phyloP scores from a whole-genome alignment of 140 eudicot species.

The Senecio squalidus region DNA sequence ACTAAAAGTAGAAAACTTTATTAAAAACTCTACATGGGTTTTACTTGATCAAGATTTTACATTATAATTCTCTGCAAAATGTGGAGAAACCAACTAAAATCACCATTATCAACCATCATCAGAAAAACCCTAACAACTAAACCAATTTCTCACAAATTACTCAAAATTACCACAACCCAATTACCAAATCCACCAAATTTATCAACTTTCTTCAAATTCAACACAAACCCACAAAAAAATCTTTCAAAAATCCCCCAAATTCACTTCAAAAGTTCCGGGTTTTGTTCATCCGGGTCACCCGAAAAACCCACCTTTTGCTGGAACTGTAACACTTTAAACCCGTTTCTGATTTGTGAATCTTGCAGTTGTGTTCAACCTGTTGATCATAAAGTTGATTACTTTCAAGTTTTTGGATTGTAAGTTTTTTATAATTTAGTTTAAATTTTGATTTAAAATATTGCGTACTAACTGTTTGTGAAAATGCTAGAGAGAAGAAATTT shows the following conservation, averaged over 20 bases:
- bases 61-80: conserved; percentile 18
- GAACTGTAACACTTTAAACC: conserved; percentile 48
- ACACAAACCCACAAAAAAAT: conserved; percentile 5
- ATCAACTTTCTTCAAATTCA: conserved; percentile 16
- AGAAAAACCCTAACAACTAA: conserved; percentile 20
- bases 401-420: conserved; percentile 69
- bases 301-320: no score
- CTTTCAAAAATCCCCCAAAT: conserved; percentile 12
- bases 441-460: not conserved
- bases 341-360: conserved; percentile 57
- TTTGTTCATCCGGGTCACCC: no score
- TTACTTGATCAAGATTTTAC: conserved; percentile 6
- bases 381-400: conserved; percentile 63
- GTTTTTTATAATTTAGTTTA: conserved; percentile 5
- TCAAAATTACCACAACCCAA: conserved; percentile 7
- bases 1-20: not conserved
- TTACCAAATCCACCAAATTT: conserved; percentile 11
- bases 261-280: no score
- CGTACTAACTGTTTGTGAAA: no score
- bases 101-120: conserved; percentile 23
- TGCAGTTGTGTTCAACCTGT: conserved; percentile 81
- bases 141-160: conserved; percentile 3
- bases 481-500: conserved; percentile 52
- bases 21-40: conserved; percentile 14
- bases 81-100: conserved; percentile 41